These are phyloP conservation scores for Blastobotrys peoriensis DNA, from an alignment of 805 yeast species.

Conservation along the genomic window DNA sequence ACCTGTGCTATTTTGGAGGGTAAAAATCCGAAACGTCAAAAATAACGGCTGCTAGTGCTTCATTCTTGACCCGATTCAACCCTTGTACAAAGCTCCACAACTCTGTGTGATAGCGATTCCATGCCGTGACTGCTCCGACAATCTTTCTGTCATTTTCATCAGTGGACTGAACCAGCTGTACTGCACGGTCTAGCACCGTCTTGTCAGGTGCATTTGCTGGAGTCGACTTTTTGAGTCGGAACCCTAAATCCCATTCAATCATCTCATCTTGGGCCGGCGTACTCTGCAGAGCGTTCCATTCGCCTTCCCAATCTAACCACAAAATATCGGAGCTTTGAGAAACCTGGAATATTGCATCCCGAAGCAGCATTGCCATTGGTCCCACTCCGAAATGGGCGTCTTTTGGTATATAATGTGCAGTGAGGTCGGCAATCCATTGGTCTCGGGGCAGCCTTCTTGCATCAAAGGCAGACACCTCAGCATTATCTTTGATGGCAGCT, in stretches of 20 bases:
- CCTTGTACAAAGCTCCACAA: slow-evolving; percentile 17
- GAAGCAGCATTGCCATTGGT: slow-evolving; percentile 14
- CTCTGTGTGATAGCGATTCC: slow-evolving; percentile 20
- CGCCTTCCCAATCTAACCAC: slow-evolving; percentile 18
- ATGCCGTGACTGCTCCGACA: slow-evolving; percentile 12
- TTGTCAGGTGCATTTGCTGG: neutral
- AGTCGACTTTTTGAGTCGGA: slow-evolving; percentile 4
- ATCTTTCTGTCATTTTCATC: slow-evolving; percentile 4
- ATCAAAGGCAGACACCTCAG: slow-evolving; percentile 7
- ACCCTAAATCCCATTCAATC: slow-evolving; percentile 19
- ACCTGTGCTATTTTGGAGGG: no score
- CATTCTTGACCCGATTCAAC: slow-evolving; percentile 1
- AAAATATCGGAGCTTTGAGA: slow-evolving; percentile 11
- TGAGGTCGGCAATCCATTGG: slow-evolving; percentile 10
- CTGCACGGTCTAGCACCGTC: slow-evolving; percentile 1
- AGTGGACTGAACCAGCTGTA: neutral
- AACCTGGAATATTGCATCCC: slow-evolving; percentile 16
- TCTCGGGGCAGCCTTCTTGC: slow-evolving; percentile 11
- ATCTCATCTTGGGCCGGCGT: slow-evolving; percentile 4
- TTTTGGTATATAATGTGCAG: slow-evolving; percentile 12
- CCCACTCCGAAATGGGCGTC: slow-evolving; percentile 8
- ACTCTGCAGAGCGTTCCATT: slow-evolving; percentile 1
- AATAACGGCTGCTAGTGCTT: neutral
- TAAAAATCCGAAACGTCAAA: neutral
- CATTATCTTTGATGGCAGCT: slow-evolving; percentile 9